phyloP scores from a whole-genome alignment of 148 eudicot genomes.

The Selenicereus undatus region DNA sequence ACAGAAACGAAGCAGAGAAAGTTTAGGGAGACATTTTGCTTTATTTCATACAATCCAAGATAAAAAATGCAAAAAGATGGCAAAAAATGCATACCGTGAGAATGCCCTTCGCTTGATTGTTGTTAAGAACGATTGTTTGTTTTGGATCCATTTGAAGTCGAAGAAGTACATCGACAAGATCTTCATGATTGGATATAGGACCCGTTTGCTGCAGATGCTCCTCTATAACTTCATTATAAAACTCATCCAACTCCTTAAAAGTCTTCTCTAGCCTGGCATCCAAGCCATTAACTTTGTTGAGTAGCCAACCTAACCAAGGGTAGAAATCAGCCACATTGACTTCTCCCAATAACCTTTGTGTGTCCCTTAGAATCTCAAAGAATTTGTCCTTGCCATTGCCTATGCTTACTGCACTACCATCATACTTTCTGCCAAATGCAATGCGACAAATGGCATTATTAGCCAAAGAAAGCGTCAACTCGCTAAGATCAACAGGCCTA shows the following conservation, averaged over 20 bases:
- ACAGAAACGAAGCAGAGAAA: no score
- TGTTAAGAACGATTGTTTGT: constrained; percentile 25
- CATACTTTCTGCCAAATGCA: constrained; percentile 36
- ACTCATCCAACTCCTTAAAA: constrained; percentile 31
- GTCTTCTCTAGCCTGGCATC: constrained; percentile 38
- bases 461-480: constrained; percentile 28
- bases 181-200: constrained; percentile 27
- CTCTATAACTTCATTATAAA: constrained; percentile 36
- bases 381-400: neutral
- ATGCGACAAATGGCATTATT: constrained; percentile 42
- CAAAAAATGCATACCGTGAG: constrained; percentile 33
- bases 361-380: constrained; percentile 28
- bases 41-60: no score
- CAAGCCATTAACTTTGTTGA: constrained; percentile 48
- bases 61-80: no score
- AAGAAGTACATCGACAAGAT: constrained; percentile 50
- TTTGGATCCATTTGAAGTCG: constrained; percentile 41
- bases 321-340: constrained; percentile 51
- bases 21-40: no score
- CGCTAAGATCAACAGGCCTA: constrained; percentile 34
- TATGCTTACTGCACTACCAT: neutral
- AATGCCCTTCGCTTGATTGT: constrained; percentile 46
- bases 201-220: constrained; percentile 32
- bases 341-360: constrained; percentile 39
- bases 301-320: constrained; percentile 49